These are phyloP conservation scores for Mortierella sp. DNA, from an alignment of 371 early-diverging fungal species.

Conservation along the genomic window DNA sequence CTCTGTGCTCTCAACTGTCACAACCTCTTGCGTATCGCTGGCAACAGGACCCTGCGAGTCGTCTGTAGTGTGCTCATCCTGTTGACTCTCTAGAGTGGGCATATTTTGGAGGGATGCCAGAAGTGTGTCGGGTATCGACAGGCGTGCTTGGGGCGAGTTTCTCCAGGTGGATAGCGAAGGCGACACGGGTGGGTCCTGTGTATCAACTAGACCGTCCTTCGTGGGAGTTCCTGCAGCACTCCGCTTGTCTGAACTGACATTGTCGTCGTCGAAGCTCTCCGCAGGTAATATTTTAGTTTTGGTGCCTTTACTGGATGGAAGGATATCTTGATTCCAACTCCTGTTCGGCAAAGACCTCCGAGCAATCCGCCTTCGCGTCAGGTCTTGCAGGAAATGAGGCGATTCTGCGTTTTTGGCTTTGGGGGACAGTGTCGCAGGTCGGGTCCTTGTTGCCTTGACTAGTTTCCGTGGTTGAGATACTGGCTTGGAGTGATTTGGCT, in stretches of 20 bases:
- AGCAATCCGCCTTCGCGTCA: not conserved
- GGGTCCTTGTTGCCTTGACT: not conserved
- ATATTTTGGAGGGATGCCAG: not conserved
- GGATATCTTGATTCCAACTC: not conserved
- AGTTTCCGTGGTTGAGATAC: not conserved
- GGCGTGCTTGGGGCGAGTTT: slow-evolving; percentile 29
- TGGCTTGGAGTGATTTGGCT: not conserved
- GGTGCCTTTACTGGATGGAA: not conserved
- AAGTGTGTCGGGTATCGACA: slow-evolving; percentile 22
- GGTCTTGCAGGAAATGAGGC: not conserved
- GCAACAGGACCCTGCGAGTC: not conserved
- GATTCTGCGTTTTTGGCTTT: not conserved
- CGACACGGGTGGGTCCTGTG: not conserved
- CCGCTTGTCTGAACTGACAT: not conserved
- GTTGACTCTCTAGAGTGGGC: not conserved
- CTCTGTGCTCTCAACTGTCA: not conserved
- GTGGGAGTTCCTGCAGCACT: not conserved
- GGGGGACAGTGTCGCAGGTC: slow-evolving; percentile 2
- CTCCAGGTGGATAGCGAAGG: slow-evolving; percentile 18
- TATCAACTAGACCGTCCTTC: not conserved
- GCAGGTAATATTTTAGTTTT: not conserved
- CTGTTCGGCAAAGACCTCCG: not conserved
- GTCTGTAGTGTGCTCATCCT: not conserved
- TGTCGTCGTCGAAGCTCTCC: not conserved
- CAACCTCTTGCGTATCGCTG: not conserved